Conservation (phyloP, 371 early-diverging fungal genomes). For the Actinomucor elegans region DNA sequence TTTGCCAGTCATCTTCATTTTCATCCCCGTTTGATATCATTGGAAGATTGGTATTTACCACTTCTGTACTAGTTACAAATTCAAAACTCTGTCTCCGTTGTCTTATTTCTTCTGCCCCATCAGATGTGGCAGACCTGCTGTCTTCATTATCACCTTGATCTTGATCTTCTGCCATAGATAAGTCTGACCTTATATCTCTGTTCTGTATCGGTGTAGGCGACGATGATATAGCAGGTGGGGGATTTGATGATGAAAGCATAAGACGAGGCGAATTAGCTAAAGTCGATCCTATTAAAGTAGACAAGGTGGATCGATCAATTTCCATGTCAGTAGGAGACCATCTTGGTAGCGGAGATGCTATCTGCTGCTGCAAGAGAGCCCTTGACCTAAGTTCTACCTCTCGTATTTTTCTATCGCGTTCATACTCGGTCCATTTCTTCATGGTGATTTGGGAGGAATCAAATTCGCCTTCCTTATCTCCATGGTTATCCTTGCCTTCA, state of each 20-base stretch:
- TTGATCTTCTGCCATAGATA: background rate
- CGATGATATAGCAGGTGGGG: slow-evolving; percentile 3
- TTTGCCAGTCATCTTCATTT: slow-evolving; percentile 3
- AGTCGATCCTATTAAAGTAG: slow-evolving; percentile 23
- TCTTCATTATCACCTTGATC: background rate
- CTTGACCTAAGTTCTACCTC: slow-evolving; percentile 12
- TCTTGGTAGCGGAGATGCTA: slow-evolving; percentile 12
- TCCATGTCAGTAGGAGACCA: slow-evolving; percentile 23
- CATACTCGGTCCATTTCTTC: slow-evolving; percentile 71
- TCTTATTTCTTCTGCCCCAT: slow-evolving; percentile 2
- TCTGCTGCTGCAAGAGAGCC: slow-evolving; percentile 9
- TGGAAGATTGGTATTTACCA: slow-evolving; percentile 10
- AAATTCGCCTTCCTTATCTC: slow-evolving; percentile 75
- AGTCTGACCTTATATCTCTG: too few relatives aligned
- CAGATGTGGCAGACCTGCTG: background rate
- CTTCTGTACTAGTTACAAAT: background rate
- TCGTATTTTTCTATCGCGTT: slow-evolving; percentile 45
- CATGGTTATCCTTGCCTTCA: slow-evolving; percentile 60
- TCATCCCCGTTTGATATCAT: slow-evolving; percentile 3
- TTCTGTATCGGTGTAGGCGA: background rate
- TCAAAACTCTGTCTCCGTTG: slow-evolving; percentile 16
- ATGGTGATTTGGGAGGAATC: slow-evolving; percentile 61
- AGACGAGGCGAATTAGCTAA: slow-evolving; percentile 3
- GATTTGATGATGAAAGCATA: background rate
- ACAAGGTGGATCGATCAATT: slow-evolving; percentile 20